phyloP scores from a whole-genome alignment of 257 asterid species.

The Petunia axillaris region DNA sequence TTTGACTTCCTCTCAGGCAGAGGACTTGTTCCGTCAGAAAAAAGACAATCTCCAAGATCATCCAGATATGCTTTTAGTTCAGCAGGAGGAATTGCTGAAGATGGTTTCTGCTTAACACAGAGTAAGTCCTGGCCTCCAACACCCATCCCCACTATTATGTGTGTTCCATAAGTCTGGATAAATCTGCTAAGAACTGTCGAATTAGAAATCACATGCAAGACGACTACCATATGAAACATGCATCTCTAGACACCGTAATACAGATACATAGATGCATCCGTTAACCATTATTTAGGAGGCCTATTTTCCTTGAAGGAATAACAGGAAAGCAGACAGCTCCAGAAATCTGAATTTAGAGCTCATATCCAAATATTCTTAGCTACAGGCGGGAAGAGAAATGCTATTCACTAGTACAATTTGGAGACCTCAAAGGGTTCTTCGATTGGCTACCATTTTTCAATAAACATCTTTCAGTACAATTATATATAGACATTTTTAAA shows the following conservation, averaged over 20 bases:
- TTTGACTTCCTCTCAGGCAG: conserved; percentile 65
- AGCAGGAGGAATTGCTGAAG: conserved; percentile 83
- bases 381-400: background rate
- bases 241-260: background rate
- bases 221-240: background rate
- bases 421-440: background rate
- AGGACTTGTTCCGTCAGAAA: conserved; percentile 81
- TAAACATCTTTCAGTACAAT: background rate
- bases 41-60: conserved; percentile 91
- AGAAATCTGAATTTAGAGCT: background rate
- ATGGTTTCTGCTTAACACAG: conserved; percentile 87
- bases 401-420: background rate
- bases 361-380: background rate
- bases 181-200: conserved; percentile 56
- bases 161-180: conserved; percentile 93
- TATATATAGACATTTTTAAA: background rate
- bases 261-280: background rate
- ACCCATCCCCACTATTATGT: conserved; percentile 90
- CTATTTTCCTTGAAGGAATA: background rate
- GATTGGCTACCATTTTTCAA: background rate
- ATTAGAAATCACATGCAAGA: conserved; percentile 33
- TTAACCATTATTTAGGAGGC: background rate
- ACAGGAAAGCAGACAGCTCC: background rate
- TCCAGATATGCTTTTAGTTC: conserved; percentile 92
- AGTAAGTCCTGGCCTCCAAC: conserved; percentile 98